Evolutionary conservation across 2,329 filamentous ascomycete genomes (phyloP), one percentile per base, ranked within the genome.

Genomic region (Colletotrichum noveboracense): DNA sequence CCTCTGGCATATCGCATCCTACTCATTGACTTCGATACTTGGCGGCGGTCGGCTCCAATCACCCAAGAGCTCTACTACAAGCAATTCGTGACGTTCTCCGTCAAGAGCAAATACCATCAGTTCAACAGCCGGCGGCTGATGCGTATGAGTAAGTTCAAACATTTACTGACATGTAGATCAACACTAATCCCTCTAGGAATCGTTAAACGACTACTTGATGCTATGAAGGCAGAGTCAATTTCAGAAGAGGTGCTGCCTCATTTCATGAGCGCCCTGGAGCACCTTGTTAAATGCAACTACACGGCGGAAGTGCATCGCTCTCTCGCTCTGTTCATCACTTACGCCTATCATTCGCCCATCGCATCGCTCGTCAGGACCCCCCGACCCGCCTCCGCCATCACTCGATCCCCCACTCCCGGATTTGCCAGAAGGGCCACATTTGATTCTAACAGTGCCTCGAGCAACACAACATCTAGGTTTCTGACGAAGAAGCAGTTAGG

Each of bases 1-100:
- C 96, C 97, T 0, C 89, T 99, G 77, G 97, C 96, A 6, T 99
- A 98, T 84, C 93, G 97, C 61, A 93, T 98, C 38, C 88, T 99
- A 21, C 89, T 99, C 32, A 95, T 98, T 70, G 97, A 99, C 84
- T 92, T 97, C 78, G 96, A 98, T 80, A 94, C 96, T 24, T 99
- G 97, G 97, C 92, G 96, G 78, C 93, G 92, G 84, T 94, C 94
- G 26, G 93, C 94, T 38, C 83, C 92, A 7, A 89, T 93, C 21
- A 95, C 96, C 0, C 95, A 98, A 81, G 93, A 94, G 79, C 88
- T 98, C 28, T 99, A 98, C 84, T 98, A 98, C 85, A 93, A 93
- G 76, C 97, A 99, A 82, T 98, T 98, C 80, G 89, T 94, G 76
- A 94, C 93, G 0, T 98, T 99, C 85, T 94, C 95, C 2, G 91